Conservation (phyloP, 345 rosid species). For the Camelina sativa region DNA sequence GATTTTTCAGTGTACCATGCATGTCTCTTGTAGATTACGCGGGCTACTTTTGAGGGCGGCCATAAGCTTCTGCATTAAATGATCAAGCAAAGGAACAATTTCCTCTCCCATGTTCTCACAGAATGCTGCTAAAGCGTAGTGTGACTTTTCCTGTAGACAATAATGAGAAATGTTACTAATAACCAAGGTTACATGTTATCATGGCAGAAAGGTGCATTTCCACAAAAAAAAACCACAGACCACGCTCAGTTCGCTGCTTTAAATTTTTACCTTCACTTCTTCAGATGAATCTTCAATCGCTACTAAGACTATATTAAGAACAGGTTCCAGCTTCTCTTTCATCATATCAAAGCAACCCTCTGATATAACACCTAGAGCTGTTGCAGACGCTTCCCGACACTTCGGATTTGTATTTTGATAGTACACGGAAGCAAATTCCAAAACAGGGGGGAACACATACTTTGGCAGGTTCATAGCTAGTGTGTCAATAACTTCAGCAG, state of each 20-base stretch:
- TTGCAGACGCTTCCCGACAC: conserved; percentile 93
- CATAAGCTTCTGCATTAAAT: conserved; percentile 89
- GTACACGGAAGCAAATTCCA: conserved; percentile 85
- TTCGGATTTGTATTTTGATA: conserved; percentile 74
- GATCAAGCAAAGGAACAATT: conserved; percentile 88
- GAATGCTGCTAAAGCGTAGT: conserved; percentile 97
- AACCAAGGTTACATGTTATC: conserved; percentile 8
- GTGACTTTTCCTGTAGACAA: conserved; percentile 83
- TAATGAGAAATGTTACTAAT: conserved; percentile 1
- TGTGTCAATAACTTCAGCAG: conserved; percentile 99
- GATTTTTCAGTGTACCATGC: conserved; percentile 69
- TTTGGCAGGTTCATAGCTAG: conserved; percentile 91
- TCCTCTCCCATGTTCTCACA: conserved; percentile 99
- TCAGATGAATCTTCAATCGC: conserved; percentile 94
- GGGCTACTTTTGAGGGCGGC: conserved; percentile 79
- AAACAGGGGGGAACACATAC: conserved; percentile 77
- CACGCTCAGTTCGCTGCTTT: neutral
- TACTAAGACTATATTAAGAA: conserved; percentile 80
- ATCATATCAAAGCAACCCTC: conserved; percentile 90
- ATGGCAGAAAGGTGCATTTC: conserved; percentile 8
- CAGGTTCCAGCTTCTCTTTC: conserved; percentile 84
- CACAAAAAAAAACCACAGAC: too few relatives aligned
- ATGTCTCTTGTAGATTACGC: conserved; percentile 95
- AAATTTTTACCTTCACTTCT: conserved; percentile 85
- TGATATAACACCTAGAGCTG: conserved; percentile 90